Conservation (phyloP, 2,329 filamentous ascomycete genomes). For the Penicillium fuscoglaucum region DNA sequence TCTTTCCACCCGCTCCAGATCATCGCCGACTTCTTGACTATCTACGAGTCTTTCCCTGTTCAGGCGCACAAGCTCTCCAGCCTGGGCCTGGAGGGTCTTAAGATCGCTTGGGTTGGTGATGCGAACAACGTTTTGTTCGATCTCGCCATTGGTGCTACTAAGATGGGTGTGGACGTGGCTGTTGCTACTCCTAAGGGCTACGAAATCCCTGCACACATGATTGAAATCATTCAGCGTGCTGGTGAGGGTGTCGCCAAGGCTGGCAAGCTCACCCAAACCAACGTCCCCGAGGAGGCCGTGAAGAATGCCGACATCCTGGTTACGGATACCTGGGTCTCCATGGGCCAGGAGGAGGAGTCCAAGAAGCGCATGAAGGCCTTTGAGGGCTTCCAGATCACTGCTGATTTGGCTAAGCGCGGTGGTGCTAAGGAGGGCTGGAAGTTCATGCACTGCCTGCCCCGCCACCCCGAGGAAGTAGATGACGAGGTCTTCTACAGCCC, state of each 20-base stretch:
- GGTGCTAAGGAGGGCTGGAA: slow-evolving; percentile 89
- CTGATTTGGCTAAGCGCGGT: slow-evolving; percentile 76
- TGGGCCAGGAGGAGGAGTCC: slow-evolving; percentile 91
- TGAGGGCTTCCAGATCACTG: slow-evolving; percentile 86
- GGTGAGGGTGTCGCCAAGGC: slow-evolving; percentile 57
- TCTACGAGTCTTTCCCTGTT: slow-evolving; percentile 72
- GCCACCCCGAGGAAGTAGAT: slow-evolving; percentile 87
- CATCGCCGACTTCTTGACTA: slow-evolving; percentile 89
- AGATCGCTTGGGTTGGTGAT: slow-evolving; percentile 94
- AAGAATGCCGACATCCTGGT: slow-evolving; percentile 85
- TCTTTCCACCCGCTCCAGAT: slow-evolving; percentile 92
- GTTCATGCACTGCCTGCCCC: slow-evolving; percentile 97
- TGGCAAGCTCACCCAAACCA: slow-evolving; percentile 72
- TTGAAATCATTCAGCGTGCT: slow-evolving; percentile 67
- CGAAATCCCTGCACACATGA: slow-evolving; percentile 74
- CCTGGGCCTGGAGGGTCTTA: slow-evolving; percentile 76
- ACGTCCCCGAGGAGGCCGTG: slow-evolving; percentile 78
- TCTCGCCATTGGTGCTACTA: slow-evolving; percentile 80
- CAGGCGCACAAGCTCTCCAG: slow-evolving; percentile 41
- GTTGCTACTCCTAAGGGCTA: slow-evolving; percentile 87
- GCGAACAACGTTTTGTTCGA: slow-evolving; percentile 97
- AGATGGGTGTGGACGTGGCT: slow-evolving; percentile 80
- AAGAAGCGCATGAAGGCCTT: slow-evolving; percentile 78
- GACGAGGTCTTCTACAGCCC: slow-evolving; percentile 93
- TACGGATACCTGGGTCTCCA: slow-evolving; percentile 97